Conservation (phyloP, 2,329 filamentous ascomycete genomes). For the Ciborinia camelliae region DNA sequence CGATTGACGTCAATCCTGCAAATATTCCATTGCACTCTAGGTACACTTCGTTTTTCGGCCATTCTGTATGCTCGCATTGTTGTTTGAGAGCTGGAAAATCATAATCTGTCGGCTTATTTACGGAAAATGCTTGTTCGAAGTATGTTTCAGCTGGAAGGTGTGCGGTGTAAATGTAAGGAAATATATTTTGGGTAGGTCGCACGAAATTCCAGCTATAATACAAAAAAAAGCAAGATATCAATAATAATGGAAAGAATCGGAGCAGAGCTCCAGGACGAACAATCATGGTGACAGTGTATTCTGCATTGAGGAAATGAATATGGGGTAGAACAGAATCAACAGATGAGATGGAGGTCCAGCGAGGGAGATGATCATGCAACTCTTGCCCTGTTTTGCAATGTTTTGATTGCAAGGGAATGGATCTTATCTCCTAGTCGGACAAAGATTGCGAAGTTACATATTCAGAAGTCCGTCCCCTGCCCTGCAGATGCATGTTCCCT, state of each 20-base stretch:
- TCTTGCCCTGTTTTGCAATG: neutral
- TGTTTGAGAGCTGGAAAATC: conserved; percentile 30
- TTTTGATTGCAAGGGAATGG: neutral
- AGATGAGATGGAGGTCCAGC: conserved; percentile 3
- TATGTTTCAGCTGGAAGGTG: conserved; percentile 24
- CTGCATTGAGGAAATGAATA: conserved; percentile 9
- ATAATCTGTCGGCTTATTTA: conserved; percentile 24
- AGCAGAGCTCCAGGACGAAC: conserved; percentile 7
- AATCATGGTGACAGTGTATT: conserved; percentile 4
- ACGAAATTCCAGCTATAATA: conserved; percentile 6
- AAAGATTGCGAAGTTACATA: conserved; percentile 2
- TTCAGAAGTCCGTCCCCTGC: neutral
- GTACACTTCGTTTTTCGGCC: conserved; percentile 34
- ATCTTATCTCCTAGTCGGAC: neutral
- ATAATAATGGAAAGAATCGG: conserved; percentile 6
- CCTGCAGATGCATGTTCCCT: conserved; percentile 6
- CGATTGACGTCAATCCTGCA: conserved; percentile 38
- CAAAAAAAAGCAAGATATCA: conserved; percentile 3
- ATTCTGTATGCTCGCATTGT: conserved; percentile 28
- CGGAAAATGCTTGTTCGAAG: conserved; percentile 38
- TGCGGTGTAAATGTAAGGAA: neutral
- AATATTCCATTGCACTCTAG: conserved; percentile 37
- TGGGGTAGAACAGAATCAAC: no score
- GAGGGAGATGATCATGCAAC: neutral
- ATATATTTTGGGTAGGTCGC: neutral